Evolutionary conservation across 805 yeast genomes (phyloP), one percentile per base, ranked within the genome.

Genomic region (Starmerella powellii): DNA sequence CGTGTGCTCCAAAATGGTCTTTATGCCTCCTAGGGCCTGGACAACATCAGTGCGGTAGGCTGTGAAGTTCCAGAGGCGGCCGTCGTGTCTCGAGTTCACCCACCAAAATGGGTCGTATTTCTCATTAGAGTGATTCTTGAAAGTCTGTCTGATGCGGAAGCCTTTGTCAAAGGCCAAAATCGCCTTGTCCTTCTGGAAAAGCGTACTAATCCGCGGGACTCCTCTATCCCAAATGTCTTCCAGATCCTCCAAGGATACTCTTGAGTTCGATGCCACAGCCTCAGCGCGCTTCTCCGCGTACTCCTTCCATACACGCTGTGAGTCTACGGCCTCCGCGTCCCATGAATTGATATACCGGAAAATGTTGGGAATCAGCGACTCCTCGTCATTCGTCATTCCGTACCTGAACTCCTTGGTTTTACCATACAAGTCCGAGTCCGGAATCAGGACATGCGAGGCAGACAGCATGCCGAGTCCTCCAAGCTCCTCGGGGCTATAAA

Each of bases 401-500:
- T 94, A 77, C 48, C 95, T 71, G 72, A 87, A 91, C 61, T 86
- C 95, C 0, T 94, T 82, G 34, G 85, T 80, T 10, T 15, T 17
- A 13, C 97, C 97, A 3, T 94, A 78, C 47, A 88, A 63, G 60
- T 91, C 98, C 5, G 94, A 79, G 0, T 94, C 81, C 0, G 98
- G 98, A 50, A 91, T 91, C 48, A 91, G 66, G 38, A 91, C 84
- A 59, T 91, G 98, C 12, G 95, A 84, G 0, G 97, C 97, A 67
- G 95, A 83, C 20, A 91, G 66, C 98, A 91, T 91, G 20, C 98
- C 99, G 34, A 91, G 65, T 34, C 99, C 99, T 38, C 99, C 98
- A 3, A 91, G 64, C 59, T 91, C 99, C 53, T 87, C 88, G 0
- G 98, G 98, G 0, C 98, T 86, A 58, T 91, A 91, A 56, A 91